Evolutionary conservation across 73 alveolate genomes (phyloP), one percentile per base, ranked within the genome.

Genomic region (Paramecium sonneborni): DNA sequence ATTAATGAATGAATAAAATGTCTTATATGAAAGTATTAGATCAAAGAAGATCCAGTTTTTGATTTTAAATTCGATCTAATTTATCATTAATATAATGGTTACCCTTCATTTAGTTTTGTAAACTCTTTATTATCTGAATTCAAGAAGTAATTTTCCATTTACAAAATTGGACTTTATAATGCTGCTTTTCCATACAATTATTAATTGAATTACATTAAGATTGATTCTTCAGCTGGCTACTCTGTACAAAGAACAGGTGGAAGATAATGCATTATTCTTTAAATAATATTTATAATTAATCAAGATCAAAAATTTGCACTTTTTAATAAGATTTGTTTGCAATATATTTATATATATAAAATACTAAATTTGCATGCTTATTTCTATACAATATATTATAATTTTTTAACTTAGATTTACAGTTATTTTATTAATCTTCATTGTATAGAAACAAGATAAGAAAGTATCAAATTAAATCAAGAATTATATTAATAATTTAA

Each of bases 21-120:
- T 23, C 84, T 62, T 26, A 62, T 23, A 62, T 62, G 84, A 26
- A 62, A 62, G 84, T 62, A 62, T 62, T 62, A 39, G 15, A 62
- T 62, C 38, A 62, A 18, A 15, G 68, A 48, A 4, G 68, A 48
- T 18, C 68, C 68, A 15, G 20, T 48, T 48, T 48, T 48, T 18
- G 3, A 2, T 48, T 48, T 18, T 48, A 18, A 3, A 18, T 12
- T 18, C 3, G 20, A 3, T 48, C 68, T 48, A 48, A 15, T 15
- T 15, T 8, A 48, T 5, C 3, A 48, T 48, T 2, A 48, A 5
- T 12, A 48, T 5, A 4, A 48, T 48, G 68, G 68, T 48, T 48
- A 48, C 68, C 20, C 7, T 2, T 48, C 68, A 48, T 48, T 3
- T 3, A 15, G 7, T 48, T 48, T 48, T 18, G 7, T 10, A 48